phyloP scores from a whole-genome alignment of 2,329 filamentous ascomycete species.

The Leptographium galeiforme region DNA sequence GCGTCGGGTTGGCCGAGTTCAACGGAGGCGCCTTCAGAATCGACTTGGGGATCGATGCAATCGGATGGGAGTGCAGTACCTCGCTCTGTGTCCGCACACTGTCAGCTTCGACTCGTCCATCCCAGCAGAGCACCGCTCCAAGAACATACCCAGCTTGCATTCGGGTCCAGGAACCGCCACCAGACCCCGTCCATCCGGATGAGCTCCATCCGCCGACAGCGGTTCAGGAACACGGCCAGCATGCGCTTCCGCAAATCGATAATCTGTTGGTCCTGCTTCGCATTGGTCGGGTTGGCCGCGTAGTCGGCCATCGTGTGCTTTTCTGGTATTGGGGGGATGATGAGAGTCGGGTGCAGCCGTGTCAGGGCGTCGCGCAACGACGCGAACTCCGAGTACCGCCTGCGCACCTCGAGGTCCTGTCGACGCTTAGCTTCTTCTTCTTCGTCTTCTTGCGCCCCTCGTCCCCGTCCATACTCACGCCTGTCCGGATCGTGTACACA shows the following conservation, averaged over 20 bases:
- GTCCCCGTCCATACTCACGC: slow-evolving; percentile 38
- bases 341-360: slow-evolving; percentile 82
- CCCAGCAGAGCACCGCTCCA: not conserved
- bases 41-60: slow-evolving; percentile 84
- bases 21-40: slow-evolving; percentile 91
- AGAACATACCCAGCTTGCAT: slow-evolving; percentile 80
- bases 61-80: slow-evolving; percentile 83
- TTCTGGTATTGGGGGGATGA: slow-evolving; percentile 94
- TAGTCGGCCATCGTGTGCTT: slow-evolving; percentile 99
- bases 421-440: not conserved
- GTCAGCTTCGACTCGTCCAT: not conserved
- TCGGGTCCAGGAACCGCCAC: slow-evolving; percentile 96
- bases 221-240: slow-evolving; percentile 88
- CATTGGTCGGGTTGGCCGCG: slow-evolving; percentile 91
- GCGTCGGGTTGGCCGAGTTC: slow-evolving; percentile 81
- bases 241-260: slow-evolving; percentile 96
- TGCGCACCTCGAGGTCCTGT: slow-evolving; percentile 86
- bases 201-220: slow-evolving; percentile 84
- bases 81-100: slow-evolving; percentile 51
- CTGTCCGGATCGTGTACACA: slow-evolving; percentile 91
- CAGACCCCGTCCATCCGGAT: slow-evolving; percentile 88
- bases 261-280: slow-evolving; percentile 92
- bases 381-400: slow-evolving; percentile 92
- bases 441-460: not conserved
- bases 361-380: slow-evolving; percentile 81